Conservation (phyloP, 2,329 filamentous ascomycete genomes). For the Septoria petroselini region DNA sequence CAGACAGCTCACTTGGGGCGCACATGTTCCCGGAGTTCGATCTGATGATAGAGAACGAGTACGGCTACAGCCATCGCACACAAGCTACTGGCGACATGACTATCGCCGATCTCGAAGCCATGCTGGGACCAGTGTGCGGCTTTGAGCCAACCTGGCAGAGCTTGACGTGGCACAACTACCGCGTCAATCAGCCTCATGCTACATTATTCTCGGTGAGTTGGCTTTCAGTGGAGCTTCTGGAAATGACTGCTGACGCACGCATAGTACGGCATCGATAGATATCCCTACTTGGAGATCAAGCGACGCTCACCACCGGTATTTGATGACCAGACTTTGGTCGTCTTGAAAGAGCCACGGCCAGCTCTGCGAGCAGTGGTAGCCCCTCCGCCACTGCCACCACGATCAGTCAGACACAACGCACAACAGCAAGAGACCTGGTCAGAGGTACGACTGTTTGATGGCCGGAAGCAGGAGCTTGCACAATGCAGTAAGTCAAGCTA, state of each 20-base stretch:
- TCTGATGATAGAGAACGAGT: conserved; percentile 7
- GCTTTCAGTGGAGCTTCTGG: background rate
- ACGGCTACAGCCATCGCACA: conserved; percentile 6
- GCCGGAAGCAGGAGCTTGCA: no score
- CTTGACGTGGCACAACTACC: conserved; percentile 19
- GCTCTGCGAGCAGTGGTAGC: background rate
- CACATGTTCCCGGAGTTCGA: conserved; percentile 7
- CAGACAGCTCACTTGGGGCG: background rate
- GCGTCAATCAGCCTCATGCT: conserved; percentile 21
- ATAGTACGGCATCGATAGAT: conserved; percentile 13
- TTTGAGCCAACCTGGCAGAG: conserved; percentile 16
- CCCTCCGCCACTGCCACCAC: conserved; percentile 7
- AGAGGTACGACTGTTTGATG: no score
- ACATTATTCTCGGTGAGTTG: conserved; percentile 9
- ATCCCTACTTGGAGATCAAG: conserved; percentile 8
- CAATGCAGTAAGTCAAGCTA: no score
- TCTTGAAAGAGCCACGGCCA: background rate
- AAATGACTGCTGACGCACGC: background rate
- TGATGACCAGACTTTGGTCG: conserved; percentile 5
- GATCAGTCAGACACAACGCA: background rate
- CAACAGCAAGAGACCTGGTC: no score
- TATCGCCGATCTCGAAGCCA: conserved; percentile 14
- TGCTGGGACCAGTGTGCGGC: conserved; percentile 16
- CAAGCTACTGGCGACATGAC: conserved; percentile 17
- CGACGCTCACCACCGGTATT: conserved; percentile 4